phyloP scores from a whole-genome alignment of 1,139 yeast genomes.

The Wickerhamiella pararugosa region DNA sequence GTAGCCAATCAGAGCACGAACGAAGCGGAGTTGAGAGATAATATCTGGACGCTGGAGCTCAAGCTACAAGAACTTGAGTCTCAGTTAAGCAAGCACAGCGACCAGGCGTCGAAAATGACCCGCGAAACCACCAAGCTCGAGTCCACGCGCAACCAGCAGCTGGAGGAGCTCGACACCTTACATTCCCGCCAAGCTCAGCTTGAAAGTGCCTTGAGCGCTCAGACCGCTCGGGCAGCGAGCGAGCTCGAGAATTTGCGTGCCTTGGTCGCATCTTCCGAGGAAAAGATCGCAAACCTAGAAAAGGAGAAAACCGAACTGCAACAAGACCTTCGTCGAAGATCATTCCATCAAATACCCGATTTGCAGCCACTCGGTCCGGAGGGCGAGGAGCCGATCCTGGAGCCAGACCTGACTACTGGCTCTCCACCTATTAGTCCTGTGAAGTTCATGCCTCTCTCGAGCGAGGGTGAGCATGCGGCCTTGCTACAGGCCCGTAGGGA shows the following conservation, averaged over 20 bases:
- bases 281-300: slow-evolving; percentile 10
- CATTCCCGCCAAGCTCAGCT: slow-evolving; percentile 20
- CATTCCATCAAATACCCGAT: no score
- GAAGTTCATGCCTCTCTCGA: no score
- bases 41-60: slow-evolving; percentile 67
- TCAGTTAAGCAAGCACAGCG: slow-evolving; percentile 23
- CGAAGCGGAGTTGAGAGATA: slow-evolving; percentile 30
- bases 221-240: slow-evolving; percentile 7
- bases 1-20: slow-evolving; percentile 21
- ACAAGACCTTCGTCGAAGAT: not conserved
- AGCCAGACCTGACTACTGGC: no score
- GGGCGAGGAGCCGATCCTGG: no score
- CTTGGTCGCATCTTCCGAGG: slow-evolving; percentile 10
- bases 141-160: slow-evolving; percentile 19
- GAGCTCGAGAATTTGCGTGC: slow-evolving; percentile 9
- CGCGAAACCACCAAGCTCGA: slow-evolving; percentile 18
- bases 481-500: no score
- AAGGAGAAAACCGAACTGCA: not conserved
- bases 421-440: no score
- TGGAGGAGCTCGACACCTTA: slow-evolving; percentile 22
- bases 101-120: slow-evolving; percentile 18
- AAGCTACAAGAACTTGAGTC: slow-evolving; percentile 38
- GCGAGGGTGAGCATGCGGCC: no score
- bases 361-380: no score
- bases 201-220: slow-evolving; percentile 14